Base-by-base conservation (phyloP, 495 filamentous ascomycete species). In the Xylaria venustula region DNA sequence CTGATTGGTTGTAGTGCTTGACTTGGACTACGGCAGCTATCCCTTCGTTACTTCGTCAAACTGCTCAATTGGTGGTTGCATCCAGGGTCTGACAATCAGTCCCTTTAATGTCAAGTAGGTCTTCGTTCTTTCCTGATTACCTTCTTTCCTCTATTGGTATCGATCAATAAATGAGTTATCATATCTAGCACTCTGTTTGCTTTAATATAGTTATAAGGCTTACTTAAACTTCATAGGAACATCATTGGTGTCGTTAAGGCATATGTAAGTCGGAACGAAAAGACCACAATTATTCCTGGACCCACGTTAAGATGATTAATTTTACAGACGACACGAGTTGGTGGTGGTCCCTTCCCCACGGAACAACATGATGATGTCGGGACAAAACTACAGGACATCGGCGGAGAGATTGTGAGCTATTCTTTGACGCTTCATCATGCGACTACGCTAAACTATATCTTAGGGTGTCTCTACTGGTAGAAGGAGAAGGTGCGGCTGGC, bases 211-310 rank as follows among this genome's bases (percentile, higher is more conserved):
- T n/a, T 75, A 72, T 75, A 72, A 3, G 64, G 64, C 57, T 77
- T 68, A 67, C 79, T n/a, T 32, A 15, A 8, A 22, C 17, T 23
- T 49, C 22, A 62, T 32, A 62, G 59, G 51, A 77, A 81, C 57
- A 80, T 91, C 52, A 86, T 93, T 67, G 92, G 92, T 45, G 92
- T 97, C 14, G 88, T 94, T 52, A 97, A 97, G 72, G 91, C 91
- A 14, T 89, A 62, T 19, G 59, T 62, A 55, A 62, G 59, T 56
- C 32, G 3, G 42, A 82, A 66, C 11, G 0, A 37, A 7, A 40
- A 19, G 15, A 34, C 11, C 15, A n/a, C 14, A 48, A 30, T 41
- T 22, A 1, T 7, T 7, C 36, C 8, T 32, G 32, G n/a, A 45
- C 5, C 36, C n/a, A 7, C 52, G 9, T 47, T 60, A 26, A 52